phyloP scores from a whole-genome alignment of 2,329 filamentous ascomycete species.

The Stachybotrys echinatus region DNA sequence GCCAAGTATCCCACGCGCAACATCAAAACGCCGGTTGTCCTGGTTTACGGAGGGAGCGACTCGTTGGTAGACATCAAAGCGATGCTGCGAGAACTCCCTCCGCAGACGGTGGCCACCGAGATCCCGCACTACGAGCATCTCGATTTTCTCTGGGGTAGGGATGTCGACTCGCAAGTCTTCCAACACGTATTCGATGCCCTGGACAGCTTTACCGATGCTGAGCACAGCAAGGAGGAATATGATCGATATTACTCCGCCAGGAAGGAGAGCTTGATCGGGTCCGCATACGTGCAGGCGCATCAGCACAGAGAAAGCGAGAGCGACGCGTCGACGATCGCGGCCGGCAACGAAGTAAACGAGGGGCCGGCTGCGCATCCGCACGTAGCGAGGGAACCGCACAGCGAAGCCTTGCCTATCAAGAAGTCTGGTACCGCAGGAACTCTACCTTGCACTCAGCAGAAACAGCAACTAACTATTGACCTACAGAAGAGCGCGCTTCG shows the following conservation, averaged over 20 bases:
- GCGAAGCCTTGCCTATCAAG: constrained; percentile 3
- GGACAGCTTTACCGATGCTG: constrained; percentile 59
- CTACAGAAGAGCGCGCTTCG: background rate
- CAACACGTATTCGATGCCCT: constrained; percentile 88
- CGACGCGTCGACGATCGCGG: constrained; percentile 25
- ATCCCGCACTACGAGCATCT: constrained; percentile 94
- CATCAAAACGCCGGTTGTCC: constrained; percentile 90
- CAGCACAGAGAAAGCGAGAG: constrained; percentile 27
- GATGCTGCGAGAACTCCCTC: constrained; percentile 85
- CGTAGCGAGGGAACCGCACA: constrained; percentile 18
- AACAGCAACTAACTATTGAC: background rate
- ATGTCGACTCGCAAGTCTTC: constrained; percentile 81
- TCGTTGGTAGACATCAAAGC: constrained; percentile 89
- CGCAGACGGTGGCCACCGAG: constrained; percentile 77
- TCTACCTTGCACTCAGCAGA: background rate
- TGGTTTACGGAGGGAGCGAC: constrained; percentile 91
- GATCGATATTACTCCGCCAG: constrained; percentile 49
- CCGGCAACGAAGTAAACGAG: constrained; percentile 11
- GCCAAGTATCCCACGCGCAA: constrained; percentile 95
- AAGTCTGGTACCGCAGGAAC: background rate
- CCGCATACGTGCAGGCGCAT: constrained; percentile 18
- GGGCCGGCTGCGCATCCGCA: constrained; percentile 12
- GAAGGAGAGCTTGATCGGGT: constrained; percentile 43
- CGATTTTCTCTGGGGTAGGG: constrained; percentile 90
- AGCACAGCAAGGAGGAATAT: constrained; percentile 56